Base-by-base conservation (phyloP, 306 rosid genomes). In the Quercus variabilis region DNA sequence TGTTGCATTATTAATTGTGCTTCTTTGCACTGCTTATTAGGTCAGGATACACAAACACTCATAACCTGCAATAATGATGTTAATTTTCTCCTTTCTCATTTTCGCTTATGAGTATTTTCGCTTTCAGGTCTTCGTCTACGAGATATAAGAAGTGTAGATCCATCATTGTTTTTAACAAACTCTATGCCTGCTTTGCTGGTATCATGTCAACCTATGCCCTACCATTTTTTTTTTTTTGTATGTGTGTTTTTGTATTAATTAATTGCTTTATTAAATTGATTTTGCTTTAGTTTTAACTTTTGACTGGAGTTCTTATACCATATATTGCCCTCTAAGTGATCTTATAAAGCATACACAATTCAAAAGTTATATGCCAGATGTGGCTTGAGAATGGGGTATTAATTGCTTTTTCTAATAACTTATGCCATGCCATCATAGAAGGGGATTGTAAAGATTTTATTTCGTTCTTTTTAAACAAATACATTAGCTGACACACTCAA, bases 61-160 rank as follows among this genome's bases (percentile, higher is more conserved):
- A 21, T 20, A 56, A 57, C 62, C 8, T 31, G 10, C 35, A 21
- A 38, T 19, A 7, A 54, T 21, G 28, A 54, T 5, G 58, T 74
- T 70, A 1, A 46, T 69, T 69, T 30, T 31, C 1, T 21, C 25
- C 25, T 77, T 85, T 43, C 21, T 17, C 71, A 25, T 80, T 3
- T 80, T 63, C 72, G 18, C 43, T 74, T 33, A 78, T 58, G 71
- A 51, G 55, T 59, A 28, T 77, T 54, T 82, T 79, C 56, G 60
- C 58, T 75, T 28, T 76, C 90, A 96, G 99, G 99, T 69, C 98
- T 96, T 79, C 98, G 98, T 77, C 99, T 98, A 2, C 94, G 99
- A 79, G 99, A 96, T 82, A 81, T 96, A 69, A 89, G 98, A 79
- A 96, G 98, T 90, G 94, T 96, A 81, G 99, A 96, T 79, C 99